phyloP scores from a whole-genome alignment of 2,329 filamentous ascomycete species.

The Aspergillus sp. region DNA sequence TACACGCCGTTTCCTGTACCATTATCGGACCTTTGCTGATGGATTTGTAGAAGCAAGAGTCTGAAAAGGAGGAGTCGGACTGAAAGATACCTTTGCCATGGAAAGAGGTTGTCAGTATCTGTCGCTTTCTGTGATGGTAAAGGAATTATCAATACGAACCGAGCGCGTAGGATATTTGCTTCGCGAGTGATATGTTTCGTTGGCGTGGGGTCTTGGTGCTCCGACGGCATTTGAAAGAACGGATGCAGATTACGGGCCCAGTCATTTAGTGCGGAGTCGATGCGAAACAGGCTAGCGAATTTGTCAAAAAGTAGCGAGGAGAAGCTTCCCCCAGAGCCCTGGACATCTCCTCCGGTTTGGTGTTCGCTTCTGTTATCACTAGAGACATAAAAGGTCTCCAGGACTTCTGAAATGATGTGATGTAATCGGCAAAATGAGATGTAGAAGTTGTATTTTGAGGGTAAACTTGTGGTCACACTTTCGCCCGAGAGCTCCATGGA shows the following conservation, averaged over 20 bases:
- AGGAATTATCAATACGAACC: neutral
- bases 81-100: slow-evolving; percentile 11
- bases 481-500: neutral
- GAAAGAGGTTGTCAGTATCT: too few relatives aligned
- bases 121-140: neutral
- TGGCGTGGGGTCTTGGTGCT: neutral
- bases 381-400: neutral
- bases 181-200: neutral
- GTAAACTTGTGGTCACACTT: neutral
- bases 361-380: neutral
- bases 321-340: neutral
- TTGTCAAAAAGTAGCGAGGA: neutral
- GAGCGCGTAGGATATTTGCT: neutral
- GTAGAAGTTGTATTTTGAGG: neutral
- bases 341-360: neutral
- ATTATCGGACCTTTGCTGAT: neutral
- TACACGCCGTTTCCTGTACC: neutral
- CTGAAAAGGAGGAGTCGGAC: slow-evolving; percentile 13
- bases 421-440: neutral
- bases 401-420: neutral
- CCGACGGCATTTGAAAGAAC: neutral
- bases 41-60: slow-evolving; percentile 9
- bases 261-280: neutral
- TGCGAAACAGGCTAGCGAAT: neutral
- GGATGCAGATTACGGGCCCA: neutral